Evolutionary conservation across 2,329 filamentous ascomycete species (phyloP), one percentile per base, ranked within the genome.

Genomic region (Venturia asperata): DNA sequence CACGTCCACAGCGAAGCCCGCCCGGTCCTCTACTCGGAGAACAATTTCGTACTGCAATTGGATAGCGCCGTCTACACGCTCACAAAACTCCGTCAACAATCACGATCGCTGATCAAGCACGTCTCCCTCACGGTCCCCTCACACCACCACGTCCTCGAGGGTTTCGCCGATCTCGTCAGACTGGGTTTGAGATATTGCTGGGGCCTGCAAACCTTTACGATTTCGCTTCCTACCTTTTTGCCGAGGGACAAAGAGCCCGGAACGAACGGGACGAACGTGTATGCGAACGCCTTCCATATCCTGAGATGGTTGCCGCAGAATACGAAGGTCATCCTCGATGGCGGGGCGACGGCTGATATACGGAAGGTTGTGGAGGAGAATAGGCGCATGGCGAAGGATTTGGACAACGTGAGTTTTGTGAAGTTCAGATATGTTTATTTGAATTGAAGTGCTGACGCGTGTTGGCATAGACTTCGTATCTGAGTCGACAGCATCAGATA

Each of bases 211-310:
- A 76, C 69, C 0, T 74, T 80, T 62, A 74, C 74, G 43, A 77
- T 80, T 37, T 71, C 74, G 21, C 71, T 79, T 61, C 76, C 72
- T 24, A 68, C 70, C 3, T 70, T 70, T 49, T 67, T 76, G 21
- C 73, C 74, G 0, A 72, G 73, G 49, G 74, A 75, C 39, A 34
- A 65, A 21, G 64, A 49, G 52, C 58, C 66, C 27, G 52, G 62
- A 67, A 64, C 1, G 6, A 47, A 39, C 37, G 47, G 47, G 10
- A 77, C 75, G 3, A 78, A 75, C 30, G 76, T 79, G 9, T 79
- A 80, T 65, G 77, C 77, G 17, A 79, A 79, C 65, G 78, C 77
- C 0, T 80, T 80, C 66, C 78, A 79, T 66, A 79, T 79, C 42
- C 68, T 80, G 45, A 67, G 78, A 17, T 80, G 78, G 78, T 67